Evolutionary conservation across 2,329 filamentous ascomycete genomes (phyloP).

Genomic region (Metarhizium anisopliae): DNA sequence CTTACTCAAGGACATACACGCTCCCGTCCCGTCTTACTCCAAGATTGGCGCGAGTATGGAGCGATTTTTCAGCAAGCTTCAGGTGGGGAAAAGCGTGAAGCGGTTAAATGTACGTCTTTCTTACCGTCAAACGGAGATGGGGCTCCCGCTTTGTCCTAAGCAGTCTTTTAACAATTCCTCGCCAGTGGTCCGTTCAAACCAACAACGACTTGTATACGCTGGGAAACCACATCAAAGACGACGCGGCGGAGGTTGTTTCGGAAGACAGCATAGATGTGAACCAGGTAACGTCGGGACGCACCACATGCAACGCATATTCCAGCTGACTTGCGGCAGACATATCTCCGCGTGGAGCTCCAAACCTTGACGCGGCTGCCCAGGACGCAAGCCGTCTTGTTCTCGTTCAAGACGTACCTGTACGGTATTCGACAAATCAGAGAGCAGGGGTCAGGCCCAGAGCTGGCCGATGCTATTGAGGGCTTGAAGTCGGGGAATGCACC

Average conservation of each 20-base stretch:
- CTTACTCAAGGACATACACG: conserved; percentile 39
- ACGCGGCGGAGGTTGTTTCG: conserved; percentile 21
- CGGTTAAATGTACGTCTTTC: conserved; percentile 34
- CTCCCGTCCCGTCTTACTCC: conserved; percentile 43
- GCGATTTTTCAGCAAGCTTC: conserved; percentile 38
- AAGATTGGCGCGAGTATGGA: conserved; percentile 49
- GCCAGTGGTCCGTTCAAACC: conserved; percentile 40
- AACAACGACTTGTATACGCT: conserved; percentile 31
- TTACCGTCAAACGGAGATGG: background rate
- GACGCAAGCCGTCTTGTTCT: conserved; percentile 39
- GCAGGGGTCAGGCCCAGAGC: conserved; percentile 35
- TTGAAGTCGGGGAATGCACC: conserved; percentile 40
- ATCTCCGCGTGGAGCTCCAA: conserved; percentile 40
- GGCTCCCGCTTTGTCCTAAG: background rate
- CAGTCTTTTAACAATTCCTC: background rate
- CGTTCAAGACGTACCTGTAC: conserved; percentile 48
- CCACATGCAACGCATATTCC: background rate
- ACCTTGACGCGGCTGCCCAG: conserved; percentile 39
- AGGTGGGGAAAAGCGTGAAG: conserved; percentile 39
- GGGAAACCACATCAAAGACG: conserved; percentile 24
- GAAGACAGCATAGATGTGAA: conserved; percentile 29
- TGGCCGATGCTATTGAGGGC: conserved; percentile 46
- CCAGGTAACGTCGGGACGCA: conserved; percentile 16
- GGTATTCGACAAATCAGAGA: conserved; percentile 36
- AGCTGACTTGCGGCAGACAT: conserved; percentile 17